Percentiles rank a stretch among this genome's conserved stretches.
Evolutionary conservation across 192 early-diverging fungal genomes (phyloP).

Genomic region (Geranomyces michiganensis): DNA sequence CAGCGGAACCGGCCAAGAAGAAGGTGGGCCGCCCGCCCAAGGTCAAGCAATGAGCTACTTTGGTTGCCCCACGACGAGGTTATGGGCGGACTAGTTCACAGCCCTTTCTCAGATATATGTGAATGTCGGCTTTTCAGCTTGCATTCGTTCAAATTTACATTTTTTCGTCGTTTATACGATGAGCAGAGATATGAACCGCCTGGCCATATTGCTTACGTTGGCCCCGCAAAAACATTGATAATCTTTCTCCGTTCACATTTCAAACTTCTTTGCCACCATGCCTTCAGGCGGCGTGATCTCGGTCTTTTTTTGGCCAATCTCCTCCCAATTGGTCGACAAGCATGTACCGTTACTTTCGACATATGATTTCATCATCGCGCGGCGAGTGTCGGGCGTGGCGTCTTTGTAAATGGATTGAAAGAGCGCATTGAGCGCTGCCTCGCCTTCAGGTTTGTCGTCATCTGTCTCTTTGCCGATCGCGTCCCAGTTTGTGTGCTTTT

Average conservation of each 20-base stretch:
- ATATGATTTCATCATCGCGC: conserved; percentile 98
- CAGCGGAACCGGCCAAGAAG: background rate
- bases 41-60: background rate
- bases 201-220: no score
- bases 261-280: conserved; percentile 79
- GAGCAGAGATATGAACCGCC: no score
- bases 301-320: conserved; percentile 81
- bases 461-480: conserved; percentile 71
- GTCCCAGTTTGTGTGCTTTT: conserved; percentile 81
- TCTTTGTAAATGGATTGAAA: conserved; percentile 94
- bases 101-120: background rate
- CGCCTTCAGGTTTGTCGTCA: conserved; percentile 82
- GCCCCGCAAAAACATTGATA: background rate
- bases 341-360: conserved; percentile 93
- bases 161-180: no score
- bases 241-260: conserved; percentile 28
- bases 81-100: background rate
- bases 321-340: conserved; percentile 93
- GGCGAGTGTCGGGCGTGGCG: conserved; percentile 80
- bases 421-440: conserved; percentile 84
- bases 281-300: conserved; percentile 92
- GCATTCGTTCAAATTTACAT: no score
- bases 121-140: conserved; percentile 6
- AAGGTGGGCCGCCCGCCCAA: background rate
- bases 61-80: background rate